Conservation (phyloP, 805 yeast species). For the Candida silvatica region DNA sequence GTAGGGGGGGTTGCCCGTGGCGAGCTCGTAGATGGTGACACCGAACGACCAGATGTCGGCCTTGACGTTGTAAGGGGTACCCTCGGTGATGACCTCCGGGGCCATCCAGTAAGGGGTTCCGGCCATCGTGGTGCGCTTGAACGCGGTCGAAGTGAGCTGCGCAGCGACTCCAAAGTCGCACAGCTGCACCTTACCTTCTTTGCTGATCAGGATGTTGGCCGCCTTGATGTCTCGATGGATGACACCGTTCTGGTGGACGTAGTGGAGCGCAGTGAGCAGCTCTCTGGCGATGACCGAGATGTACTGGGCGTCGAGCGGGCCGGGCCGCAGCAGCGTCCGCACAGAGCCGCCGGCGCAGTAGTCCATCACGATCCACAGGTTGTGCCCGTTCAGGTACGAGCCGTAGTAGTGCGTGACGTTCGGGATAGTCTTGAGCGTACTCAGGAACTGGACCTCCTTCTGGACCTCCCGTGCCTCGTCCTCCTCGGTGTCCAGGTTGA, state of each 20-base stretch:
- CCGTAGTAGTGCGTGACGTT: slow-evolving; percentile 92
- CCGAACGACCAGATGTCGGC: slow-evolving; percentile 99
- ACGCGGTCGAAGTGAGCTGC: slow-evolving; percentile 62
- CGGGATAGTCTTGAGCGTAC: slow-evolving; percentile 77
- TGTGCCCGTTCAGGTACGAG: slow-evolving; percentile 78
- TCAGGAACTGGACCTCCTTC: slow-evolving; percentile 78
- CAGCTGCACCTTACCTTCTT: slow-evolving; percentile 82
- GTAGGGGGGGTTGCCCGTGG: slow-evolving; percentile 96
- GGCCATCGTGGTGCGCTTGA: slow-evolving; percentile 89
- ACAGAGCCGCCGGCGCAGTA: slow-evolving; percentile 95
- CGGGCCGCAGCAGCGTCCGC: slow-evolving; percentile 78
- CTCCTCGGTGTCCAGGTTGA: slow-evolving; percentile 84
- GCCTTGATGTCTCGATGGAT: slow-evolving; percentile 96
- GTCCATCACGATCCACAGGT: slow-evolving; percentile 96
- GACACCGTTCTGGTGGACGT: slow-evolving; percentile 81
- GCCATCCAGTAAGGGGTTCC: slow-evolving; percentile 99
- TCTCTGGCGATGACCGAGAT: slow-evolving; percentile 83
- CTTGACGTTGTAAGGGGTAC: slow-evolving; percentile 76
- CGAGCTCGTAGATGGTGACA: slow-evolving; percentile 86
- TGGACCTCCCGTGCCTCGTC: slow-evolving; percentile 95
- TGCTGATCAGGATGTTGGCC: slow-evolving; percentile 78
- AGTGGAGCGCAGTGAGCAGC: slow-evolving; percentile 63
- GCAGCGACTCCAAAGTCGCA: slow-evolving; percentile 99
- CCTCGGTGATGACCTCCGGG: slow-evolving; percentile 94
- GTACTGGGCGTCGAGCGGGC: slow-evolving; percentile 77